These are phyloP conservation scores for Vitis hybrid DNA, from an alignment of 177 flowering plant genomes.

Conservation along the genomic window DNA sequence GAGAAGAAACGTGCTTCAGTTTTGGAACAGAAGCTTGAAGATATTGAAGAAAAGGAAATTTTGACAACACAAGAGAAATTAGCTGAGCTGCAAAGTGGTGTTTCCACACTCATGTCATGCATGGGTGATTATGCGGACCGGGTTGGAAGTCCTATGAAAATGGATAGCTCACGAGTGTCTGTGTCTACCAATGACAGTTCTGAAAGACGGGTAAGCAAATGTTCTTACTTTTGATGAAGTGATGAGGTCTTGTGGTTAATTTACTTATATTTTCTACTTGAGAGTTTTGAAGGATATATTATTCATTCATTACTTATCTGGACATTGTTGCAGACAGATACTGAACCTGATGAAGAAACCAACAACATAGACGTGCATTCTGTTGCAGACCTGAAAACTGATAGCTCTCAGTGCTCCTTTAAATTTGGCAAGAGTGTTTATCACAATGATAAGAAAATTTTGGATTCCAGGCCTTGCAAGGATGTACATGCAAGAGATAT, in stretches of 20 bases:
- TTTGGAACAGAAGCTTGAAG: constrained; percentile 49
- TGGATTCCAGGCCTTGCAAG: constrained; percentile 18
- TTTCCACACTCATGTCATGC: constrained; percentile 53
- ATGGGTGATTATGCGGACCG: constrained; percentile 35
- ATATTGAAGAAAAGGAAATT: constrained; percentile 37
- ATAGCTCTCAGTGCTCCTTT: constrained; percentile 11
- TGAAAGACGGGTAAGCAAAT: constrained; percentile 48
- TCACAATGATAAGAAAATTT: constrained; percentile 11
- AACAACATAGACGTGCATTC: constrained; percentile 10
- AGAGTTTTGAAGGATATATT: neutral
- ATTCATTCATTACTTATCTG: constrained; percentile 14
- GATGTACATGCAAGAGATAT: constrained; percentile 34
- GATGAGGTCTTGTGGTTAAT: neutral
- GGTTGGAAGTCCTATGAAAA: constrained; percentile 22
- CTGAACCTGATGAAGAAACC: constrained; percentile 16
- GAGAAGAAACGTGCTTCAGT: constrained; percentile 34
- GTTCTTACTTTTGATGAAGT: constrained; percentile 14
- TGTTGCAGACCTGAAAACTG: constrained; percentile 17
- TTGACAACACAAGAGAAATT: constrained; percentile 48
- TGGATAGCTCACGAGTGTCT: constrained; percentile 12
- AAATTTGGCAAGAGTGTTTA: constrained; percentile 10
- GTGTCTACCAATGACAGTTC: constrained; percentile 10
- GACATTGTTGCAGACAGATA: constrained; percentile 44
- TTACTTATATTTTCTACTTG: neutral
- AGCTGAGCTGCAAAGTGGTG: constrained; percentile 54